Base-by-base conservation (phyloP, 495 filamentous ascomycete genomes). In the Neurospora sp. region DNA sequence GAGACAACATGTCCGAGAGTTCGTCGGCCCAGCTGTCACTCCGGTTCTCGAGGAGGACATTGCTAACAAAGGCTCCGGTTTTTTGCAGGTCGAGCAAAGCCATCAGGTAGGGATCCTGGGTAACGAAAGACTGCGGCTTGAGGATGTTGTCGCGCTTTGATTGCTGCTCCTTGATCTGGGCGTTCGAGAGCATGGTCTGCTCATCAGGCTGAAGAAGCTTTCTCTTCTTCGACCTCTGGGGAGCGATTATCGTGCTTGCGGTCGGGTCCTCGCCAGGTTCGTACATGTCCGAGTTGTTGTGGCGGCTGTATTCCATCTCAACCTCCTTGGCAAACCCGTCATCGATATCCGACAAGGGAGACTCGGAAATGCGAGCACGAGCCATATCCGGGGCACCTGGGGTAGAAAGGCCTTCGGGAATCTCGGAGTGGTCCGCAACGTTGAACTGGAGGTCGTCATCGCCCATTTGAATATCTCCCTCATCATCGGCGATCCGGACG, bases 31-130 rank as follows among this genome's bases (percentile, higher is more conserved):
- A 97, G 35, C 87, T 89, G 74, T 86, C 87, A 70, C 89, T 91
- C 72, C 92, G 90, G 22, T 89, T 91, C 71, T 93, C 91, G 14
- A 92, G 89, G 78, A 97, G 88, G 71, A 93, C 88, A 75, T 86
- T 89, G 14, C 90, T 91, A 10, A 97, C 92, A 77, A 99, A 98
- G 35, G 89, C 91, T 48, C 95, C 95, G 61, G 88, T 93, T 78
- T 91, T 92, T 79, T 96, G 94, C 82, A 97, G 88, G 76, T 91
- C 92, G 85, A 97, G 91, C n/a, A 99, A 84, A 41, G 93, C 91
- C 14, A 97, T 83, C 20, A 98, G 82, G 45, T 93, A 88, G 1
- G 94, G 93, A 75, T 99, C 93, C 45, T 94, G 89, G 16, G 95
- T 91, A 37, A 98, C 82, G 79, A 95, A 97, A 16, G 88, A 87